Percentiles rank a stretch among this genome's conserved stretches.
These are phyloP conservation scores for Tulasnella sp. DNA, from an alignment of 768 basidiomycete genomes.

Conservation along the genomic window DNA sequence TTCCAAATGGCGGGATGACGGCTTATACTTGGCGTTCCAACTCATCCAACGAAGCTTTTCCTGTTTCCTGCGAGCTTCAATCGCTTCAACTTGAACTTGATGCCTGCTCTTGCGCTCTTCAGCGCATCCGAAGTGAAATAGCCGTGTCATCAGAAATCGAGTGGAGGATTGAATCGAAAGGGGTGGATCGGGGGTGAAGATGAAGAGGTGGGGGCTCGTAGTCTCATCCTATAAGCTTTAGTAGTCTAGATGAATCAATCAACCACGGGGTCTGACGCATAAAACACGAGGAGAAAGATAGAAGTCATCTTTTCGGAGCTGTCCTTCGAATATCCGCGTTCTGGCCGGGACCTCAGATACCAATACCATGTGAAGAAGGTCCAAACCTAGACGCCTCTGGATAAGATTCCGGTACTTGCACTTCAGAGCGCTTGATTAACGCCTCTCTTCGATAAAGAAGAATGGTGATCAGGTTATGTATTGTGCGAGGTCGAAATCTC, in stretches of 20 bases:
- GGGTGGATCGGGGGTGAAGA: neutral
- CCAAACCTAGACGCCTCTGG: no score
- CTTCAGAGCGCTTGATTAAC: no score
- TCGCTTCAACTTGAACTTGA: neutral
- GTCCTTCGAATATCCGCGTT: no score
- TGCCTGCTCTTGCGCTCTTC: neutral
- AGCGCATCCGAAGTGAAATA: neutral
- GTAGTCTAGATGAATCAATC: no score
- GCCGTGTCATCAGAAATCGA: neutral
- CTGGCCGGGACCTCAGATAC: no score
- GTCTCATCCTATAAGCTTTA: no score
- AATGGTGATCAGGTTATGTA: neutral
- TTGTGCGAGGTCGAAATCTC: neutral
- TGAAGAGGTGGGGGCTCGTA: neutral
- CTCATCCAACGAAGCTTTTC: neutral
- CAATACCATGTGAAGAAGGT: no score
- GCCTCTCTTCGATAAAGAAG: neutral
- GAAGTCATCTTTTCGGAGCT: no score
- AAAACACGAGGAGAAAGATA: no score
- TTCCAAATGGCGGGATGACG: neutral
- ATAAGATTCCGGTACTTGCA: no score
- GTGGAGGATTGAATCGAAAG: neutral
- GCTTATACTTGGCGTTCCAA: neutral
- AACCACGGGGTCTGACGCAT: no score
- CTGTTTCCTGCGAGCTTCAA: neutral